Evolutionary conservation across 495 filamentous ascomycete species (phyloP).

Genomic region (Penicillium bialowiezense): DNA sequence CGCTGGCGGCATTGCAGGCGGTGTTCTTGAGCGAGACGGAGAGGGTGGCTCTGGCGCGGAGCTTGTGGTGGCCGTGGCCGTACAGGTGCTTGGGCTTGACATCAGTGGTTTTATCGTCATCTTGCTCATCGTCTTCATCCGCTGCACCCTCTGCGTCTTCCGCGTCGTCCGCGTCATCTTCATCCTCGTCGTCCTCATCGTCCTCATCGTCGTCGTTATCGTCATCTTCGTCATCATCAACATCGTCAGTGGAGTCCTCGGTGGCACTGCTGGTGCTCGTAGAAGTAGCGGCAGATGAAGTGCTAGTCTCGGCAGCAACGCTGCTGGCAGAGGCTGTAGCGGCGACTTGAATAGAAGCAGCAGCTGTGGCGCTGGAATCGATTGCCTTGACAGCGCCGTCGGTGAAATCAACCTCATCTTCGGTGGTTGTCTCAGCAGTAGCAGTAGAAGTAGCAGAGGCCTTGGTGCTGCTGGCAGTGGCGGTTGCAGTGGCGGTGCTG

Average conservation of each 20-base stretch:
- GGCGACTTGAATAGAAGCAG: not conserved
- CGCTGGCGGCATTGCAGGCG: slow-evolving; percentile 3
- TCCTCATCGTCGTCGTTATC: not conserved
- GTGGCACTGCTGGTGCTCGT: not conserved
- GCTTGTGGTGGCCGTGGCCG: not conserved
- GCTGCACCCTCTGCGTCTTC: not conserved
- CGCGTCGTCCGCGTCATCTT: not conserved
- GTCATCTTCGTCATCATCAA: not conserved
- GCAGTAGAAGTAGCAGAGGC: not conserved
- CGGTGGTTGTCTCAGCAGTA: too few relatives aligned
- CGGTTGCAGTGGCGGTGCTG: not conserved
- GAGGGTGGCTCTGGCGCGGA: not conserved
- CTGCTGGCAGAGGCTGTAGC: not conserved
- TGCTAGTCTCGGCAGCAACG: not conserved
- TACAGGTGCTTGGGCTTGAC: not conserved
- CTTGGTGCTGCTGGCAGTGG: too few relatives aligned
- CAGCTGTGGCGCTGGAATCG: too few relatives aligned
- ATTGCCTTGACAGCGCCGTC: too few relatives aligned
- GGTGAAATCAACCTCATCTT: too few relatives aligned
- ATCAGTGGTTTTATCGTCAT: not conserved
- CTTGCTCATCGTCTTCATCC: not conserved
- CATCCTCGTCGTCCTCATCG: not conserved
- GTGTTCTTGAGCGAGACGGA: not conserved
- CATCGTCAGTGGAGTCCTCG: not conserved
- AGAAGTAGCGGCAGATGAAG: not conserved